Base-by-base conservation (phyloP, 805 yeast species). In the Candida schatavii region DNA sequence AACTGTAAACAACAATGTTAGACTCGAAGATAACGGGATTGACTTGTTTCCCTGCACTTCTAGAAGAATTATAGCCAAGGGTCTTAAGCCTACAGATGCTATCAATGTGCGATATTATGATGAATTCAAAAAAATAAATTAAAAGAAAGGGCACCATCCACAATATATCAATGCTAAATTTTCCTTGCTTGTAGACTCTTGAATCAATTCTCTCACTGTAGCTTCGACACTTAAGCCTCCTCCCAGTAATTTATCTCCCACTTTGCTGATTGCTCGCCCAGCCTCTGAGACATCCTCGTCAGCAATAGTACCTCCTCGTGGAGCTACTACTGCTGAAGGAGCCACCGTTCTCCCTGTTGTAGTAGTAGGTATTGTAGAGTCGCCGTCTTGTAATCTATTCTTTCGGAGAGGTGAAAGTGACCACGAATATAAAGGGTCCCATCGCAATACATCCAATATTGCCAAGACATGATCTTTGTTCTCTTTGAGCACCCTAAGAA, bases 371-470 rank as follows among this genome's bases (percentile, higher is more conserved):
- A 26, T 43, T 3, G 44, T 49, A 10, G 49, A 57, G 18, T 54
- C 61, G 4, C 59, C 67, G 23, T 68, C 75, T 50, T 81, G 85
- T 14, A 82, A 57, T 47, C 70, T 75, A 47, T 73, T 73, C 53
- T 72, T 75, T 41, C 84, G 61, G 14, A 88, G 61, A 1, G 95
- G 95, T 0, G 97, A 86, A 36, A 89, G 69, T 0, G 86, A 80
- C 98, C 99, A 93, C 1, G 88, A 77, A 55, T 91, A 90, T 42
- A 93, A 71, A 0, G 99, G 97, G 70, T 93, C 99, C 75, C 93
- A 88, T 51, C 83, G 73, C 47, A 93, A 64, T 3, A 91, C 95
- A 52, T 90, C 91, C 42, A 93, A 64, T 25, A 93, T 86, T 23
- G 93, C 83, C 59, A 83, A 62, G 22, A 95, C 87, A 49, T 81